Evolutionary conservation across 495 filamentous ascomycete species (phyloP), one percentile per base, ranked within the genome.

Genomic region (Terfezia claveryi): DNA sequence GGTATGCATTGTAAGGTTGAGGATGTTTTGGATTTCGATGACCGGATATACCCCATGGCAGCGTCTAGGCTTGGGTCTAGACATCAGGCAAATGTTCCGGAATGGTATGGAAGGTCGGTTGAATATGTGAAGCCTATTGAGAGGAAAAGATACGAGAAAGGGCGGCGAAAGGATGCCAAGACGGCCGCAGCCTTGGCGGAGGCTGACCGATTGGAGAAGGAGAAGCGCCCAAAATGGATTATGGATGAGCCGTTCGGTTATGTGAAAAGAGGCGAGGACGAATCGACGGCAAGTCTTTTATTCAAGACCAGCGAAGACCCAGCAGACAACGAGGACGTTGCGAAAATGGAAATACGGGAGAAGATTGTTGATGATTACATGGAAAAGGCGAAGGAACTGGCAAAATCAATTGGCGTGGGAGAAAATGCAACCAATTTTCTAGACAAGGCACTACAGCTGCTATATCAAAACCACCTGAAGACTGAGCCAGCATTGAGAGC

Each of bases 1-100:
- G 91, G 91, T 2, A 87, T 94, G 56, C 92, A 99, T 69, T 95
- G 91, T 67, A 80, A 85, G 55, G 83, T 92, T 10, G 91, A 99
- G 69, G 91, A 99, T 72, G 91, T 85, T 4, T 70, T 99, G 14
- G 92, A 99, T 64, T 92, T 93, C 64, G 92, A 99, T 62, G 91
- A 99, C 67, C 83, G 92, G 51, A 96, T 96, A 57, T 96, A 95
- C 61, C 91, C 91, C 17, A 81, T 92, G 55, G 91, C 91, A 23
- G 91, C 86, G 62, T 96, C 91, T 55, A 82, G 92, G 10, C 68
- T 96, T 36, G 92, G 92, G 10, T 83, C 89, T 7, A 79, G 86
- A 51, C 87, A 95, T 67, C 91, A 99, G 71, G 91, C 91, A 2
- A 79, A 80, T 60, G 85, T 94, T 44, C 72, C 73, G 49, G 70